A percentile compares a stretch with the other conserved stretches of the same genome.
phyloP scores from a whole-genome alignment of 208 protist species.

The Tritrichomonas foetus region DNA sequence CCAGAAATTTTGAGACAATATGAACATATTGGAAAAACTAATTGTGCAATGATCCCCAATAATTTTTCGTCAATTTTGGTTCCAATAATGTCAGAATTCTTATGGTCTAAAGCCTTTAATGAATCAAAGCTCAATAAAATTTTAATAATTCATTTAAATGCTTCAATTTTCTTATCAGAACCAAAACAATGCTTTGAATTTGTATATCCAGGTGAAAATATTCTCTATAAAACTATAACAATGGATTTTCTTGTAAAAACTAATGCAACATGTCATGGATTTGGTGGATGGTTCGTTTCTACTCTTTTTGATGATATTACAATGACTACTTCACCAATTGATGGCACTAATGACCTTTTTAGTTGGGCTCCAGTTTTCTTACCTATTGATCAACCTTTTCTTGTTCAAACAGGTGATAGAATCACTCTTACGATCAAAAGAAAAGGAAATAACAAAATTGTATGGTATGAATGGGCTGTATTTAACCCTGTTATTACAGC shows the following conservation, averaged over 20 bases:
- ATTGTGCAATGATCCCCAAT: not conserved
- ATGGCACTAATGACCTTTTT: not conserved
- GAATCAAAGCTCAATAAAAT: not conserved
- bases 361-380: not conserved
- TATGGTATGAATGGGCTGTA: constrained; percentile 31
- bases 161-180: not conserved
- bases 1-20: not conserved
- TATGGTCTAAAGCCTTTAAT: not conserved
- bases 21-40: not conserved
- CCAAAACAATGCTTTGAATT: not conserved
- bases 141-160: not conserved
- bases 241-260: not conserved
- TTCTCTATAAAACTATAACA: not conserved
- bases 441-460: not conserved
- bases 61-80: not conserved
- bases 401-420: not conserved
- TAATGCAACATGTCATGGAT: not conserved
- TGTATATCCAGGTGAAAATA: not conserved
- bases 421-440: not conserved
- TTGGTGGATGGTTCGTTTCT: not conserved
- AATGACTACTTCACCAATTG: not conserved
- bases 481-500: not conserved
- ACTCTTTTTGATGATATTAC: not conserved
- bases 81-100: not conserved
- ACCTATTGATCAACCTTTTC: not conserved